These are phyloP conservation scores for Xylaria sp. DNA, from an alignment of 2,329 filamentous ascomycete species.

Conservation along the genomic window DNA sequence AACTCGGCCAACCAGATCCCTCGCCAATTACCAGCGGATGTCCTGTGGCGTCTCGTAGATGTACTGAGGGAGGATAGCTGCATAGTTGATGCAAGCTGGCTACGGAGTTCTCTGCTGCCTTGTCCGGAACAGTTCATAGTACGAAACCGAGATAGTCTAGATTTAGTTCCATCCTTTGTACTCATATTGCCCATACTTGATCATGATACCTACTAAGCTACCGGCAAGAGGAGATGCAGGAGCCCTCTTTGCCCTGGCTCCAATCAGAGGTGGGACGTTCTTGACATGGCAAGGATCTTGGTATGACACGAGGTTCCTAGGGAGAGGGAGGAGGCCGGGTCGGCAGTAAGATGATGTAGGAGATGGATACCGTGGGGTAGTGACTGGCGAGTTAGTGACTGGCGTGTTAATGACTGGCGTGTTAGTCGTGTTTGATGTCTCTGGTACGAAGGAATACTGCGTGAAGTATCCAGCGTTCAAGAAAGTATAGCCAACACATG, in stretches of 20 bases:
- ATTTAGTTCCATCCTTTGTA: conserved; percentile 30
- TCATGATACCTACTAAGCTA: conserved; percentile 28
- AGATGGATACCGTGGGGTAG: conserved; percentile 25
- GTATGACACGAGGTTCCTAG: conserved; percentile 41
- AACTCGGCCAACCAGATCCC: conserved; percentile 50
- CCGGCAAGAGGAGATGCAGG: conserved; percentile 31
- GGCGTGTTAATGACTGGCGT: too few species aligned
- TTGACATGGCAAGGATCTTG: conserved; percentile 32
- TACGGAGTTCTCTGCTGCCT: conserved; percentile 49
- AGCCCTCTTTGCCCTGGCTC: conserved; percentile 21
- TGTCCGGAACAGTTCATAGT: conserved; percentile 30
- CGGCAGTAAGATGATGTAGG: conserved; percentile 39
- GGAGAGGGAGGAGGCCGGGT: conserved; percentile 36
- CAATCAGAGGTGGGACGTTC: conserved; percentile 25
- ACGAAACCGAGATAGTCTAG: conserved; percentile 20
- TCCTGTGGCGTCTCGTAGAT: conserved; percentile 61
- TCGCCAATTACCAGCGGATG: conserved; percentile 55
- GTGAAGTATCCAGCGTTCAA: conserved; percentile 43
- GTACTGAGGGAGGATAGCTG: conserved; percentile 59
- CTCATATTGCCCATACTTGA: conserved; percentile 25
- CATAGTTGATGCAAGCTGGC: conserved; percentile 57
- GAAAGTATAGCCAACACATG: conserved; percentile 21
- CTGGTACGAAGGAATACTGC: conserved; percentile 8
- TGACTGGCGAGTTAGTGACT: too few species aligned
- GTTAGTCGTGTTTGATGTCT: too few species aligned